Conservation (phyloP, 768 basidiomycete genomes). For the Sistotremastrum suecicum region DNA sequence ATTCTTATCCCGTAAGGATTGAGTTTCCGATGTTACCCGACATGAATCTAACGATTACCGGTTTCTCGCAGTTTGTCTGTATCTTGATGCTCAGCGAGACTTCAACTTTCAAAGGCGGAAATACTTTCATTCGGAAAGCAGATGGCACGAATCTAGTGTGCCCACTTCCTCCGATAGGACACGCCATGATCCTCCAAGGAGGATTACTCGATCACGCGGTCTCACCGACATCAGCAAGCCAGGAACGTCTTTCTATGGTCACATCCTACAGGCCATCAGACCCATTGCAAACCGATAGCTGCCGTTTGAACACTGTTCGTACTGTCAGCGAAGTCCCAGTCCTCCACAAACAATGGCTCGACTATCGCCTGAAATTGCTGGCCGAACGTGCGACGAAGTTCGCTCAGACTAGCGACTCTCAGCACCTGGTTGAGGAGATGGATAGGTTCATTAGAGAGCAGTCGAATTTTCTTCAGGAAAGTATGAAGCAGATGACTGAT, state of each 20-base stretch:
- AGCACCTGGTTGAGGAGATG: conserved; percentile 1
- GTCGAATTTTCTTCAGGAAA: background rate
- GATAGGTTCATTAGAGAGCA: conserved; percentile 3
- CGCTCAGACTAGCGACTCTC: background rate
- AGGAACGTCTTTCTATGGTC: conserved; percentile 5
- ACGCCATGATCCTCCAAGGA: conserved; percentile 5
- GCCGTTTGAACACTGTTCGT: conserved; percentile 2
- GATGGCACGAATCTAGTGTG: conserved; percentile 4
- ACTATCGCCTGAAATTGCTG: conserved; percentile 3
- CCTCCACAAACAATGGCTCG: conserved; percentile 4
- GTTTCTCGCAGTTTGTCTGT: conserved; percentile 2
- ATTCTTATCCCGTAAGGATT: conserved; percentile 5
- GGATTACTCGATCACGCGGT: conserved; percentile 4
- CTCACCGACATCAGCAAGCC: conserved; percentile 2
- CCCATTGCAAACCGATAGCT: conserved; percentile 1
- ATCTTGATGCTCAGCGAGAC: conserved; percentile 6
- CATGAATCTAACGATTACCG: background rate
- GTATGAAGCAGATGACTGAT: too few relatives aligned
- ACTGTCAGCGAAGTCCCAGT: conserved; percentile 4
- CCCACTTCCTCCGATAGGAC: conserved; percentile 3
- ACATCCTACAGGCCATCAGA: conserved; percentile 4
- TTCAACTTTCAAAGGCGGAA: conserved; percentile 1
- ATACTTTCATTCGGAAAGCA: conserved; percentile 2
- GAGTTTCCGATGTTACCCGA: background rate
- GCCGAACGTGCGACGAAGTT: background rate